Percentiles rank a stretch among this genome's conserved stretches.
These are phyloP conservation scores for Trifolium subterraneum DNA, from an alignment of 306 rosid genomes.

Conservation along the genomic window DNA sequence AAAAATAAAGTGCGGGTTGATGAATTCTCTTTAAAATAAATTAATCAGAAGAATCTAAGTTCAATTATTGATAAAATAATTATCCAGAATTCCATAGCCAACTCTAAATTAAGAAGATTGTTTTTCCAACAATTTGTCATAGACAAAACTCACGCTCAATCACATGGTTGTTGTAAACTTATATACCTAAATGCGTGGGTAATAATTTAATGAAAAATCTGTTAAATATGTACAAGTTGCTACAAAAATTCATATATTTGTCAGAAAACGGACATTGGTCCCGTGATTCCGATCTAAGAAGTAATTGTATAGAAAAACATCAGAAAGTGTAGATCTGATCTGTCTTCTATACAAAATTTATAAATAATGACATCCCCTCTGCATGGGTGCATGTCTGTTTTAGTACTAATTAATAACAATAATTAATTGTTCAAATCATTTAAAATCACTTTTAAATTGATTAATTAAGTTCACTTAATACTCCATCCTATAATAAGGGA, in stretches of 20 bases:
- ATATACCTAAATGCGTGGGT: too few species aligned
- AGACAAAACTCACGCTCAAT: too few species aligned
- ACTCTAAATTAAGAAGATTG: too few species aligned
- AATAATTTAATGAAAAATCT: neutral
- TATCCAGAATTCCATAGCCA: too few species aligned
- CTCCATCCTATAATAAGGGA: neutral
- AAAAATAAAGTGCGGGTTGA: too few species aligned
- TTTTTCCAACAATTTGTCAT: too few species aligned
- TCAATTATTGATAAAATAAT: too few species aligned
- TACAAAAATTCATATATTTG: neutral
- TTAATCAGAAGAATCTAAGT: too few species aligned
- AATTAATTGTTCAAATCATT: conserved; percentile 1
- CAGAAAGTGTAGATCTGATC: neutral
- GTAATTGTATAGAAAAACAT: neutral
- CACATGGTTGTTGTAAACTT: too few species aligned
- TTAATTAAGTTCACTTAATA: neutral
- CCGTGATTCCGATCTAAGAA: neutral
- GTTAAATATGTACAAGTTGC: neutral
- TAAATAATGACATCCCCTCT: neutral
- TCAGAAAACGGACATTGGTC: neutral
- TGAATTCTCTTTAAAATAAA: too few species aligned
- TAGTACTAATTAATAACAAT: neutral
- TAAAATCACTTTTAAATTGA: neutral
- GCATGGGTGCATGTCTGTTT: conserved; percentile 36
- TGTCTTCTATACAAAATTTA: neutral